Evolutionary conservation across 1,284 basidiomycete species (phyloP), one percentile per base, ranked within the genome.

Genomic region (Sporisorium scitamineum): DNA sequence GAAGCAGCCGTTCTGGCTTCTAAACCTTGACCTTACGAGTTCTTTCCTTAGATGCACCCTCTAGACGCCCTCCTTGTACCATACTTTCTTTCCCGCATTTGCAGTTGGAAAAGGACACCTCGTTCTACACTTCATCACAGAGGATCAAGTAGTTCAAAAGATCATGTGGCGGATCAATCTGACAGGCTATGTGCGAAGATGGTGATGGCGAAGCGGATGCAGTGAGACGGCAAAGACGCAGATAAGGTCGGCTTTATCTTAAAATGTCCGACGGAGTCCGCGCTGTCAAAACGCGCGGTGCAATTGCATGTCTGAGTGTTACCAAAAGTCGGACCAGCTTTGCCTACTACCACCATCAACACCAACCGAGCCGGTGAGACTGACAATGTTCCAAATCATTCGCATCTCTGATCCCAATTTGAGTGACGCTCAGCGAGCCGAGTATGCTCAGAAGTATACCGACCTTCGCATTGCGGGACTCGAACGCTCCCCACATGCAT

Each of bases 1-100:
- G 69, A 24, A 66, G 69, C 55, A 55, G 69, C 22, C 69, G 69
- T 11, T 34, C 62, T 11, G 69, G 69, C 18, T 71, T 71, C 52
- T 71, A 27, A 56, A 34, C 22, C 29, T 18, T 31, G 8, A n/a
- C 20, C 41, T 29, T 45, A 6, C 7, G 5, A 3, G 7, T 13
- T 48, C 10, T 26, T 27, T 26, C 16, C 18, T 32, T 26, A 8
- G 32, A 34, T 8, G 18, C 37, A 18, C 37, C 37, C 4, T 20
- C 22, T 34, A 34, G 50, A 52, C 14, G 22, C 13, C n/a, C 34
- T 24, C 14, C 24, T 27, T 53, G 52, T 53, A 53, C 34, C 3
- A 26, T 53, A 39, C 34, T n/a, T n/a, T n/a, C 3, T 18, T 8
- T 14, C 5, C 48, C n/a, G 5, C n/a, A 16, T 9, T 10, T 29